Conservation (phyloP, 78 protist genomes). For the Dictyostelium discoideum region DNA sequence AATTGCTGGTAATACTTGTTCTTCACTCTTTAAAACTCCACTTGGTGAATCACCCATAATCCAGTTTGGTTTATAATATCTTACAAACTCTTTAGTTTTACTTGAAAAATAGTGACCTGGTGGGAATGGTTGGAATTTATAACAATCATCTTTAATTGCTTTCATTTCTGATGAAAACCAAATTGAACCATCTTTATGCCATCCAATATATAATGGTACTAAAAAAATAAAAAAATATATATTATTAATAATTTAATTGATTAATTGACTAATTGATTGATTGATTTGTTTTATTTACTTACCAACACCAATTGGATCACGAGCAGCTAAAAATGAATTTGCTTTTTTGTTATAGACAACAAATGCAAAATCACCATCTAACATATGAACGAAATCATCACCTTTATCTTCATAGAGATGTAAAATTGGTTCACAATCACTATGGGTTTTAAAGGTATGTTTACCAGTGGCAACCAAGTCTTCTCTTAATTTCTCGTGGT, state of each 20-base stretch:
- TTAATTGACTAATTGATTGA: too few species aligned
- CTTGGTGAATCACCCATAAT: slow-evolving; percentile 58
- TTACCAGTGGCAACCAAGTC: slow-evolving; percentile 40
- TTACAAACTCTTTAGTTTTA: slow-evolving; percentile 62
- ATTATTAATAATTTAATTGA: too few species aligned
- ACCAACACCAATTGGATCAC: slow-evolving; percentile 95
- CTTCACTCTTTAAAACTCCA: background rate
- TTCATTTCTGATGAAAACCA: slow-evolving; percentile 93
- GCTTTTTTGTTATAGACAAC: slow-evolving; percentile 76
- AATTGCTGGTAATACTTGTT: slow-evolving; percentile 38
- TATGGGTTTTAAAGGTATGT: slow-evolving; percentile 77
- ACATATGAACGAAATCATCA: slow-evolving; percentile 53
- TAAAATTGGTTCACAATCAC: slow-evolving; percentile 93
- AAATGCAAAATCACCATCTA: slow-evolving; percentile 92
- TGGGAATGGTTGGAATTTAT: slow-evolving; percentile 83
- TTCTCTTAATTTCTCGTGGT: slow-evolving; percentile 81
- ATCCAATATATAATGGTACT: slow-evolving; percentile 90
- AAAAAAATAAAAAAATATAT: background rate
- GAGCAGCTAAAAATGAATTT: slow-evolving; percentile 83
- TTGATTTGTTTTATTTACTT: background rate
- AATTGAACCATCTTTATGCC: slow-evolving; percentile 84
- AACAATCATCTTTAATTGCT: slow-evolving; percentile 89
- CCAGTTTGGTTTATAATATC: slow-evolving; percentile 85
- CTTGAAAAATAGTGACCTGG: slow-evolving; percentile 89
- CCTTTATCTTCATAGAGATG: slow-evolving; percentile 83